Conservation (phyloP, 495 filamentous ascomycete species). For the Talaromyces ruber region DNA sequence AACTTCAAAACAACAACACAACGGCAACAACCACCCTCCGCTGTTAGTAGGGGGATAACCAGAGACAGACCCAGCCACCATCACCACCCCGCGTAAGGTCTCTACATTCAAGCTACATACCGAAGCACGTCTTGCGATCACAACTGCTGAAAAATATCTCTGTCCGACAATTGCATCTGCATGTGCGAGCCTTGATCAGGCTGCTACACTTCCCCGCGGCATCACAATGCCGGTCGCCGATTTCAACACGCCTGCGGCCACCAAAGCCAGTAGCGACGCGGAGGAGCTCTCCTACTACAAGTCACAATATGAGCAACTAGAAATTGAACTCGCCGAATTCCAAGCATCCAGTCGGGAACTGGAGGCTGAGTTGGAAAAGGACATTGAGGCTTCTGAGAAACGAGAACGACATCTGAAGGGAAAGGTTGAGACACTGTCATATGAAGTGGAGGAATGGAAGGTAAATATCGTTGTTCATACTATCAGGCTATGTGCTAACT, state of each 20-base stretch:
- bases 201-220: constrained; percentile 1
- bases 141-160: background rate
- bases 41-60: background rate
- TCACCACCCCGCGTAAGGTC: constrained; percentile 11
- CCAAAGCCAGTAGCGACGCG: constrained; percentile 45
- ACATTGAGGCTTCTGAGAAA: constrained; percentile 92
- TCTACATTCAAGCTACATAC: background rate
- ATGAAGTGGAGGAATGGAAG: constrained; percentile 98
- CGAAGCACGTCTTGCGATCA: background rate
- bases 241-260: constrained; percentile 51
- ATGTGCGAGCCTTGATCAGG: constrained; percentile 8
- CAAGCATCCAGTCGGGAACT: constrained; percentile 89
- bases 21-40: constrained; percentile 4
- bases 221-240: constrained; percentile 38
- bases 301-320: constrained; percentile 85
- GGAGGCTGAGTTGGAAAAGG: constrained; percentile 91
- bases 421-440: constrained; percentile 74
- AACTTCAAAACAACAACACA: constrained; percentile 22
- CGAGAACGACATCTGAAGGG: constrained; percentile 76
- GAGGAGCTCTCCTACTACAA: constrained; percentile 90
- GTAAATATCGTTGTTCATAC: constrained; percentile 38
- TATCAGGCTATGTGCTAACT: background rate
- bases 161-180: background rate
- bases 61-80: background rate
- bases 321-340: constrained; percentile 87